Evolutionary conservation across 1,139 yeast genomes (phyloP).

Genomic region (Candida frijolesensis): DNA sequence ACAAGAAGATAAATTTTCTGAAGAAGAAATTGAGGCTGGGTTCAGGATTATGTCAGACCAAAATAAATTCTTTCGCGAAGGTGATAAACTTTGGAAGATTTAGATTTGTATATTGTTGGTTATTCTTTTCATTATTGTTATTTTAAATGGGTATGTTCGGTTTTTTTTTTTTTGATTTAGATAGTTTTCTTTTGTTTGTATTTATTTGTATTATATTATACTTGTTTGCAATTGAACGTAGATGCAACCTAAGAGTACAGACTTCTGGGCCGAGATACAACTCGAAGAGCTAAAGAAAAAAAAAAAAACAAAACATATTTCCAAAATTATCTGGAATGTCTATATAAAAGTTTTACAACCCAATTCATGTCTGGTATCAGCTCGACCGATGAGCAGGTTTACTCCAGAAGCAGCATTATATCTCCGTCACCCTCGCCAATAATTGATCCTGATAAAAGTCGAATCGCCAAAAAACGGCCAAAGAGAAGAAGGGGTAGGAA

Average conservation of each 20-base stretch:
- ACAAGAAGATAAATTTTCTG: slow-evolving; percentile 62
- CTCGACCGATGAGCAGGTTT: not conserved
- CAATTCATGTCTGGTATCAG: not conserved
- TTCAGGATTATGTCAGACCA: slow-evolving; percentile 53
- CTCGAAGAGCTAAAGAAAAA: not conserved
- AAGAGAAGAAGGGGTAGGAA: not conserved
- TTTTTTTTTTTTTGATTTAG: not conserved
- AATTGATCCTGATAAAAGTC: not conserved
- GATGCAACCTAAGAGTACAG: no score
- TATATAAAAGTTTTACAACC: not conserved
- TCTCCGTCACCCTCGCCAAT: not conserved
- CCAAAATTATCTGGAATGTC: not conserved
- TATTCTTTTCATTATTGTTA: not conserved
- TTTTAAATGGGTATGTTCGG: not conserved
- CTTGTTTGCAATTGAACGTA: not conserved
- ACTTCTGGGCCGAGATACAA: no score
- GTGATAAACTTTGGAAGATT: slow-evolving; percentile 51
- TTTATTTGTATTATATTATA: not conserved
- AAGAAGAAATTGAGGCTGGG: slow-evolving; percentile 56
- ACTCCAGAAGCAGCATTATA: not conserved
- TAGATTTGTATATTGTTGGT: not conserved
- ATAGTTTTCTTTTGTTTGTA: not conserved
- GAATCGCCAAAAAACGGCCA: not conserved
- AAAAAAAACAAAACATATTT: not conserved
- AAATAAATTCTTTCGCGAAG: slow-evolving; percentile 61